Conservation (phyloP, 768 basidiomycete genomes). For the Amanita brunnescens region DNA sequence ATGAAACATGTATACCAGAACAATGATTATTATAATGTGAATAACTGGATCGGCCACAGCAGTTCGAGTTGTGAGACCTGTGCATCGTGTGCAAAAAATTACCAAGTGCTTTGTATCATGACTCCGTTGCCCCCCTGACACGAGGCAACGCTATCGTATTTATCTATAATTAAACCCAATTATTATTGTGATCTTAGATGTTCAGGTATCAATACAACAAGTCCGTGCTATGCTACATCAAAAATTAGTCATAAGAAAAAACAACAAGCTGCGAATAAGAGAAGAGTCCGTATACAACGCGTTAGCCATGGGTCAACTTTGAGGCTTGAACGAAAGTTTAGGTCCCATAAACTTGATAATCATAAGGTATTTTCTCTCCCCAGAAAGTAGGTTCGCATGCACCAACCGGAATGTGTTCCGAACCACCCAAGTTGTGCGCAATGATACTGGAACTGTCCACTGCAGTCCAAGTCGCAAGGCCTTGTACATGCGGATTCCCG, state of each 20-base stretch:
- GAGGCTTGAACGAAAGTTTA: not conserved
- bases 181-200: no score
- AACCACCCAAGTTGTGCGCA: slow-evolving; percentile 53
- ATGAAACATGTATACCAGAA: not conserved
- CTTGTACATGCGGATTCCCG: slow-evolving; percentile 52
- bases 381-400: slow-evolving; percentile 63
- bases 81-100: no score
- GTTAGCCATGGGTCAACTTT: no score
- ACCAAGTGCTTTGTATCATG: no score
- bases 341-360: slow-evolving; percentile 53
- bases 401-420: slow-evolving; percentile 40
- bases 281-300: no score
- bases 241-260: not conserved
- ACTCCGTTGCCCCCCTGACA: no score
- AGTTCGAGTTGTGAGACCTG: no score
- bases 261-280: not conserved
- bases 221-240: not conserved
- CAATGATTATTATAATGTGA: no score
- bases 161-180: no score
- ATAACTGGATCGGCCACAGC: no score
- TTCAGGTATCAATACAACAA: slow-evolving; percentile 4
- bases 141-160: no score
- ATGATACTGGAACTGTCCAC: slow-evolving; percentile 45
- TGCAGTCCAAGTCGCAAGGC: slow-evolving; percentile 43
- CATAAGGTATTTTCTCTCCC: slow-evolving; percentile 55